Conservation (phyloP, 1,284 basidiomycete genomes). For the Ustilago esculenta region DNA sequence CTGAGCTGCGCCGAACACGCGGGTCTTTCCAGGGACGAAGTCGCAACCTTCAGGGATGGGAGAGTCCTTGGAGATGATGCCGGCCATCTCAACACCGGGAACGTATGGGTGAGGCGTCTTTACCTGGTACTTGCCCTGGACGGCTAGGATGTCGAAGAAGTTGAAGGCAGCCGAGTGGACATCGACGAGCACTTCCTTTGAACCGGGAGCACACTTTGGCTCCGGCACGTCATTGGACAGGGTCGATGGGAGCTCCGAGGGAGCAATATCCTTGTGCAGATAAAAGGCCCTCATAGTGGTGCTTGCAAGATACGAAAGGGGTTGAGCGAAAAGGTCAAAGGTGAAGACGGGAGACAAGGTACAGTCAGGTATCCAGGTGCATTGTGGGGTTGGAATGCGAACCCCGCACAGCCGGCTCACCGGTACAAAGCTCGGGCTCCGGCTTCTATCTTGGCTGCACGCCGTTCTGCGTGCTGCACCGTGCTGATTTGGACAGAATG, state of each 20-base stretch:
- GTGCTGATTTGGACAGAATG: background rate
- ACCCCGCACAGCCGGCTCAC: constrained; percentile 6
- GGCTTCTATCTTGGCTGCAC: constrained; percentile 4
- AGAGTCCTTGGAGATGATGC: constrained; percentile 77
- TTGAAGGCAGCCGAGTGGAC: constrained; percentile 69
- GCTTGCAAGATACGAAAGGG: background rate
- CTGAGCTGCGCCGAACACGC: constrained; percentile 86
- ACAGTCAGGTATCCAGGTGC: background rate
- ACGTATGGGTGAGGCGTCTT: constrained; percentile 62
- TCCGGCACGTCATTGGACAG: constrained; percentile 46
- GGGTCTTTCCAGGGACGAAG: constrained; percentile 80
- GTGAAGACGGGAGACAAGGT: background rate
- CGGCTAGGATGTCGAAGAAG: constrained; percentile 61
- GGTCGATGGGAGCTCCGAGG: constrained; percentile 49
- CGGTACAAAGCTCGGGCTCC: constrained; percentile 8
- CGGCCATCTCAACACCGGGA: constrained; percentile 76
- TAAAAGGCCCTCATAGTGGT: constrained; percentile 54
- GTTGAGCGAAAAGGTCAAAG: background rate
- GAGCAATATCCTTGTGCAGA: constrained; percentile 57
- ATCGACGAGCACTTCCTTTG: constrained; percentile 58
- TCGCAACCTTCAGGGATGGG: constrained; percentile 84
- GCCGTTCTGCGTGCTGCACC: no score
- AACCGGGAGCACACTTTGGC: constrained; percentile 35
- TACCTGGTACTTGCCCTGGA: constrained; percentile 60
- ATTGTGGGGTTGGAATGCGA: no score